A percentile compares a stretch with the other conserved stretches of the same genome.
Conservation (phyloP, 257 asterid genomes). For the Ocimum tenuiflorum region DNA sequence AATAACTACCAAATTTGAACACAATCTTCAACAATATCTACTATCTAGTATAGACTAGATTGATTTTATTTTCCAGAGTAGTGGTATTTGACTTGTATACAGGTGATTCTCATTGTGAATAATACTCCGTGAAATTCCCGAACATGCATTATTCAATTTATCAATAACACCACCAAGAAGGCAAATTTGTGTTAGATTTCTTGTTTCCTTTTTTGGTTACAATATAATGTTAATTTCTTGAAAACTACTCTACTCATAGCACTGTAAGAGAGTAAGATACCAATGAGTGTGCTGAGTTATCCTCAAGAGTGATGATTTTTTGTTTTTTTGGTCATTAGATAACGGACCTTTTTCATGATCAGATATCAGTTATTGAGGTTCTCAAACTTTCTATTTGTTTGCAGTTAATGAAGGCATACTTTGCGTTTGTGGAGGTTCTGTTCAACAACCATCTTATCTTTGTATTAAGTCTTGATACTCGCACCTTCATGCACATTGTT, state of each 20-base stretch:
- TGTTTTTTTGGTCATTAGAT: background rate
- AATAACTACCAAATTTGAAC: too few species aligned
- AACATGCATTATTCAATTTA: too few species aligned
- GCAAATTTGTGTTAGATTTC: background rate
- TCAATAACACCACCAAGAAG: too few species aligned
- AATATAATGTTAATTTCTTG: background rate
- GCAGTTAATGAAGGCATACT: constrained; percentile 94
- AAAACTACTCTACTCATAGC: background rate
- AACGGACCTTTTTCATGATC: background rate
- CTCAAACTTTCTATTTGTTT: constrained; percentile 22
- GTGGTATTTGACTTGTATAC: too few species aligned
- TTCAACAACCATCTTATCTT: constrained; percentile 71
- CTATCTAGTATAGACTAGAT: too few species aligned
- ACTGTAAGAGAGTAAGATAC: constrained; percentile 10
- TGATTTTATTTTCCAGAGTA: too few species aligned
- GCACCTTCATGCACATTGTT: constrained; percentile 72
- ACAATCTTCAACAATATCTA: too few species aligned
- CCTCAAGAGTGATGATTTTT: background rate
- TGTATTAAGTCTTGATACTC: constrained; percentile 67
- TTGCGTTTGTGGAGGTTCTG: constrained; percentile 80
- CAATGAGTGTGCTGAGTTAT: background rate
- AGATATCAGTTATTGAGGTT: constrained; percentile 9
- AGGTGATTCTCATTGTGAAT: too few species aligned
- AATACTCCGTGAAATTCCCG: too few species aligned
- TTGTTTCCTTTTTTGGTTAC: background rate